Evolutionary conservation across 441 rosid genomes (phyloP), one percentile per base, ranked within the genome.

Genomic region (Theobroma grandiflorum): DNA sequence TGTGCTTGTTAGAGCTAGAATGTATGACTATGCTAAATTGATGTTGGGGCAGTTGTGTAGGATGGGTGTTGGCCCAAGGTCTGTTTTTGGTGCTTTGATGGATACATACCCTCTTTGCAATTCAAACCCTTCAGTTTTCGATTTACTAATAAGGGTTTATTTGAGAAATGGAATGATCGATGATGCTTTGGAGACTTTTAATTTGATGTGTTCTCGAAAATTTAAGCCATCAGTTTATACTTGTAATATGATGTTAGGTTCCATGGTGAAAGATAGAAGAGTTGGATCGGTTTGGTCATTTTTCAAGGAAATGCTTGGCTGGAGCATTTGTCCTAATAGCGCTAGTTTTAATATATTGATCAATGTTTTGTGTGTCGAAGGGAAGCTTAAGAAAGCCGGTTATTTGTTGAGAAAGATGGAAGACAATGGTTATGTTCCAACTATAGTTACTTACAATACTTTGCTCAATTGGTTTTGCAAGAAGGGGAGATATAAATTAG

Each of bases 71-170:
- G 84, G 84, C 77, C 79, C 93, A 72, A 86, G 76, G 64, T 86
- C 91, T 55, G 90, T 86, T 85, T 96, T 96, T 86, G 73, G 77
- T 85, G 85, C 91, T 63, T 80, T 96, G n/a, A 93, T 96, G 95
- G 84, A 82, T 49, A 90, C 98, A 0, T 93, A 94, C 84, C 81
- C 91, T 22, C 86, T 94, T 71, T 96, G 99, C 86, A 91, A 88
- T 72, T 94, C 99, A n/a, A 92, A 91, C 82, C 97, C 98, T 75
- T 87, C 97, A 2, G 92, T 94, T 72, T 96, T 94, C 80, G 99
- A 96, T 82, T 84, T 92, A 68, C 81, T 96, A 83, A 91, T 94
- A 80, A 88, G 92, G 83, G 88, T 88, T 67, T 94, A 94, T 84
- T 66, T 91, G 86, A 84, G 87, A 75, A 82, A 89, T 78, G 93